Evolutionary conservation across 345 rosid species (phyloP), one percentile per base, ranked within the genome.

Genomic region (Hibiscus syriacus): DNA sequence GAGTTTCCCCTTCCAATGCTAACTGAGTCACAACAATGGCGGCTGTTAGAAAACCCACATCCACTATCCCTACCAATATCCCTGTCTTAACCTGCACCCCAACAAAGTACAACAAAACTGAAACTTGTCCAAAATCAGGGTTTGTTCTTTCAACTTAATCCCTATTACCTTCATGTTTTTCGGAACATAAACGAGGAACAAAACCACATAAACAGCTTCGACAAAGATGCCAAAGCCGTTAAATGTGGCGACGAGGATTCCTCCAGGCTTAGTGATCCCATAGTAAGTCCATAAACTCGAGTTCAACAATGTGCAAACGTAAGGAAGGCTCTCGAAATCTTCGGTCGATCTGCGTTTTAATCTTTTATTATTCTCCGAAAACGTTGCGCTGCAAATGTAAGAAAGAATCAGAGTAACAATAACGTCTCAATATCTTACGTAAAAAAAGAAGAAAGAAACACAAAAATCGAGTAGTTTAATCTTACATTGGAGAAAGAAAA

Each of bases 401-500:
- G 14, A 16, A 43, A 43, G 14, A 43, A 11, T 43, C 17, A n/a
- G 48, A 43, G 6, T 1, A 43, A 13, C 48, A 4, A n/a, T 43
- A 43, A 3, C 4, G 11, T 41, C 4, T 41, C 2, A 4, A 41
- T 5, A 14, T 14, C n/a, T n/a, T n/a, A n/a, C n/a, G n/a, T n/a
- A n/a, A n/a, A n/a, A n/a, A n/a, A 46, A 46, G 12, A 39, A 39
- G 13, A 16, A 46, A 4, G n/a, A 46, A 46, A n/a, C 36, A 55
- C 13, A 5, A 58, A 3, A 19, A n/a, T 5, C 7, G 23, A 68
- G 25, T 27, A 16, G 9, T 20, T 20, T 65, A 32, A 30, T 41
- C 12, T 58, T 58, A 90, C 97, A 80, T 70, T 2, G 97, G 97
- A 50, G 97, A 76, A 67, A 90, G 92, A 76, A 90, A 90, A 64